Conservation (phyloP, 2,329 filamentous ascomycete species). For the Aspergillus sp. region DNA sequence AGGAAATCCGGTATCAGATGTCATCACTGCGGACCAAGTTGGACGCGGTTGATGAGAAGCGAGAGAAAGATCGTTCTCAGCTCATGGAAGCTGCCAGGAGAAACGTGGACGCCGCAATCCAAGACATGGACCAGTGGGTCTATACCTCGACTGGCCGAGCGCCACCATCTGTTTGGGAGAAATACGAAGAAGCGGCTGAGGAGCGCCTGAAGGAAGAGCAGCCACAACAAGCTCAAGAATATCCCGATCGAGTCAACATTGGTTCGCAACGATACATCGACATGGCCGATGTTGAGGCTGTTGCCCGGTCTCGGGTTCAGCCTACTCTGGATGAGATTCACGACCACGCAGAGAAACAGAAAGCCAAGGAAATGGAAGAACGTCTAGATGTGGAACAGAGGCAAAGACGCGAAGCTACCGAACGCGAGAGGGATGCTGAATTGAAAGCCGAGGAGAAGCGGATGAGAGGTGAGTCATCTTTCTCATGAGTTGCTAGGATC, state of each 20-base stretch:
- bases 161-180: constrained; percentile 59
- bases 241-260: constrained; percentile 55
- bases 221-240: constrained; percentile 55
- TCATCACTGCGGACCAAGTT: constrained; percentile 66
- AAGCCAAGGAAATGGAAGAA: constrained; percentile 58
- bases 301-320: constrained; percentile 70
- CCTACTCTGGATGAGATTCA: constrained; percentile 81
- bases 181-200: constrained; percentile 74
- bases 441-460: constrained; percentile 25
- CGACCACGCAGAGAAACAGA: constrained; percentile 66
- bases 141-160: constrained; percentile 69
- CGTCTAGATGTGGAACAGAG: constrained; percentile 59
- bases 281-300: constrained; percentile 67
- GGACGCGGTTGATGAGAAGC: constrained; percentile 29
- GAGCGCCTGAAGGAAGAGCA: constrained; percentile 59
- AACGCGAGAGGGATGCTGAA: constrained; percentile 34
- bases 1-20: constrained; percentile 72
- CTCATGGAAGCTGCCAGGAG: constrained; percentile 73
- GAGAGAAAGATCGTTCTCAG: constrained; percentile 65
- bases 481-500: neutral
- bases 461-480: constrained; percentile 19
- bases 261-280: constrained; percentile 77
- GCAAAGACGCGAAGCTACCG: constrained; percentile 49
- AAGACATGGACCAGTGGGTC: constrained; percentile 74
- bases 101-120: constrained; percentile 73